These are phyloP conservation scores for Botryococcus braunii DNA, from an alignment of 163 green algal species.

Conservation along the genomic window DNA sequence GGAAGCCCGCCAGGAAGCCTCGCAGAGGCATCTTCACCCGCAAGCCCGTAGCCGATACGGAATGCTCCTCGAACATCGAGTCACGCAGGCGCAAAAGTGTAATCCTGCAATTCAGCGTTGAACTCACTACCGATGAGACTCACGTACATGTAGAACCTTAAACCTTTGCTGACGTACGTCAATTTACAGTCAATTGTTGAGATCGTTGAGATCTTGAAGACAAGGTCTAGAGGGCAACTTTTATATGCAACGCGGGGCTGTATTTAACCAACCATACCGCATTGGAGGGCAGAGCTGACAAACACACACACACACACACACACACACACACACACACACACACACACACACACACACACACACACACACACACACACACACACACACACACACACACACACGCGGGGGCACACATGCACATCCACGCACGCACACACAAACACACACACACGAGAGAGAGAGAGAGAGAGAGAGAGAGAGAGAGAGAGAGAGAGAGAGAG, in stretches of 20 bases:
- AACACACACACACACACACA: no score
- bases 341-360: no score
- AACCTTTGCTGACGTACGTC: background rate
- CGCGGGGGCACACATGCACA: no score
- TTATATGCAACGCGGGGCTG: background rate
- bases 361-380: no score
- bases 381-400: no score
- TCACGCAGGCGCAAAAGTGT: slow-evolving; percentile 6
- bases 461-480: no score
- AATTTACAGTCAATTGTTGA: no score
- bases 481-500: no score
- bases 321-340: no score
- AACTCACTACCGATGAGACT: background rate
- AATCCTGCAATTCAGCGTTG: background rate
- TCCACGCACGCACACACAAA: no score
- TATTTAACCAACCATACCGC: background rate
- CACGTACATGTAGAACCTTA: background rate
- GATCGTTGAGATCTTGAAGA: background rate
- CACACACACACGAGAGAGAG: no score
- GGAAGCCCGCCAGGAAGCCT: slow-evolving; percentile 6
- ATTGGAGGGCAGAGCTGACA: no score
- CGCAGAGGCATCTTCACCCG: slow-evolving; percentile 6
- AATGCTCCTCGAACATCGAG: slow-evolving; percentile 8
- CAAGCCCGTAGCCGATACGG: background rate
- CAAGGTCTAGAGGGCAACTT: background rate